Evolutionary conservation across 768 basidiomycete genomes (phyloP), one percentile per base, ranked within the genome.

Genomic region (Mycena polygramma): DNA sequence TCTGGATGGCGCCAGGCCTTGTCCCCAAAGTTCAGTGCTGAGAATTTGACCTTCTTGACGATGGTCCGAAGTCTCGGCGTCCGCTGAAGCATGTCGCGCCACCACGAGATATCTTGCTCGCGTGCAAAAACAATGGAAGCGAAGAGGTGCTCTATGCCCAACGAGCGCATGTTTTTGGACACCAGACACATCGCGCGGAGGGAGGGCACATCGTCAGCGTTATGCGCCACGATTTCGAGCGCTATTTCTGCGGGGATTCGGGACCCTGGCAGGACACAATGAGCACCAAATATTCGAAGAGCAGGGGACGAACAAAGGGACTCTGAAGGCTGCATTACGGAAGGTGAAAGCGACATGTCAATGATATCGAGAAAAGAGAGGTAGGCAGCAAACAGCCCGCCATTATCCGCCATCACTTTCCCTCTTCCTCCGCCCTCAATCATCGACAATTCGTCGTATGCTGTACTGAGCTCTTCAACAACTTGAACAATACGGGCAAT

Each of bases 81-180:
- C 24, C 62, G 35, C 1, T 37, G 36, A 36, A 68, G 39, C 61
- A 72, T 67, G 24, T 22, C 26, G 2, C 51, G 39, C 71, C 66
- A 72, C 19, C 22, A 35, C 4, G 52, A 14, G 19, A 72, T 45
- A 26, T 72, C 71, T 30, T 68, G 57, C 9, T 7, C 51, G 39
- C 41, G 61, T 17, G 60, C n/a, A 46, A 71, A 71, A 19, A 57
- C 46, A 8, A 71, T 17, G 7, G 22, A 2, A 14, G 70, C 67
- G 48, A 71, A 67, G 14, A 71, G 60, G 9, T 61, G 58, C 36
- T 39, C 39, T 37, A 71, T 63, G 14, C 65, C 65, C 37, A 53
- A 15, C 22, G 55, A 51, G 7, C 65, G 63, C 49, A 49, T 53
- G 8, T 37, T 20, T 30, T 57, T 63, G 9, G 70, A 71, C 2